Evolutionary conservation across 1,139 yeast genomes (phyloP).

Genomic region (Saccharomyces hybrid): DNA sequence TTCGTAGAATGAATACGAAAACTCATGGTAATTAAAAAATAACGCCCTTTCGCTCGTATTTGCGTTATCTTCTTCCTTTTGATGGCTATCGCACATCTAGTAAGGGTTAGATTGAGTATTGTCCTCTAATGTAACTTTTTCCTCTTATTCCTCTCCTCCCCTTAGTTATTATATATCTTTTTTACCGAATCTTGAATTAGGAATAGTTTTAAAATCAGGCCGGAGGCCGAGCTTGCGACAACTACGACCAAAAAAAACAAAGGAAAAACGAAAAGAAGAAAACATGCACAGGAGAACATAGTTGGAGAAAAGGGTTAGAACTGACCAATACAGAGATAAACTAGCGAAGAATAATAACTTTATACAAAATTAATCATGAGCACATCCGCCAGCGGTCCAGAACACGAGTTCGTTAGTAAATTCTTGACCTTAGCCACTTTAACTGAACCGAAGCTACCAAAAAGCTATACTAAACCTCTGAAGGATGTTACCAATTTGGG

Average conservation of each 20-base stretch:
- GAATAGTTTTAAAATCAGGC: background rate
- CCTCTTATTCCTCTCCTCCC: background rate
- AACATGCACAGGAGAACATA: background rate
- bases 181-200: background rate
- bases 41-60: conserved; percentile 18
- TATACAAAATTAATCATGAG: background rate
- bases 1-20: conserved; percentile 35
- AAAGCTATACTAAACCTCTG: conserved; percentile 26
- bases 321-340: background rate
- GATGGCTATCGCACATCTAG: conserved; percentile 4
- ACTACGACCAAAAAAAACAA: background rate
- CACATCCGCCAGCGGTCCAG: conserved; percentile 12
- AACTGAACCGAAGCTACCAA: conserved; percentile 21
- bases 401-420: conserved; percentile 27
- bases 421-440: conserved; percentile 30
- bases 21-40: conserved; percentile 69
- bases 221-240: background rate
- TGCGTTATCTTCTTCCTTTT: conserved; percentile 11
- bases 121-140: background rate
- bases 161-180: background rate
- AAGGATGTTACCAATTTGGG: conserved; percentile 29
- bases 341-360: background rate
- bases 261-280: background rate
- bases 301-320: background rate
- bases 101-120: background rate